Evolutionary conservation across 352 stramenopile genomes (phyloP), one percentile per base, ranked within the genome.

Genomic region (Phytophthora hibernalis): DNA sequence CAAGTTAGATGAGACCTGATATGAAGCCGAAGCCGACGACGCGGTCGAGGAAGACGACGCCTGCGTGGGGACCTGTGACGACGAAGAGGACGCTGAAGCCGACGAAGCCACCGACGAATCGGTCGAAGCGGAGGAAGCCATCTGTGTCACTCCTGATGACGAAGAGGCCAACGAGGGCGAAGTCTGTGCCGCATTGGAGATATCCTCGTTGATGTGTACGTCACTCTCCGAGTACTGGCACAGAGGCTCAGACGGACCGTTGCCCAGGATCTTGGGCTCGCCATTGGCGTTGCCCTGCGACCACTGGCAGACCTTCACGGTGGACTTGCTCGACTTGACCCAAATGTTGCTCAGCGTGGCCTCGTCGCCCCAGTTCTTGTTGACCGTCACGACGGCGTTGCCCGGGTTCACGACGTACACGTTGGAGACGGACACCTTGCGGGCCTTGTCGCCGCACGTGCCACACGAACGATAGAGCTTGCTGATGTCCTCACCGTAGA

Each of bases 331-430:
- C 44, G 44, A 51, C 44, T 64, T 45, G 60, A 68, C 35, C 44
- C 52, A 37, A 28, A 59, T 35, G 57, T 70, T 65, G 21, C 43
- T 70, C 7, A 70, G 31, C 54, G 30, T 65, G 38, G 61, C 61
- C 40, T 51, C 37, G 31, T 70, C 61, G 12, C 50, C 76, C 85
- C 38, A 52, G 61, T 35, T n/a, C n/a, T n/a, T n/a, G n/a, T n/a
- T n/a, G n/a, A n/a, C n/a, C n/a, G n/a, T n/a, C n/a, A n/a, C n/a
- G n/a, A n/a, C n/a, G n/a, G n/a, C n/a, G n/a, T n/a, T n/a, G n/a
- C n/a, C n/a, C n/a, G n/a, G n/a, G n/a, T n/a, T n/a, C n/a, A n/a
- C n/a, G n/a, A n/a, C n/a, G n/a, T n/a, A n/a, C n/a, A n/a, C n/a
- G n/a, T n/a, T n/a, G n/a, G n/a, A n/a, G n/a, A n/a, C n/a, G n/a